phyloP scores from a whole-genome alignment of 1,284 basidiomycete genomes.

The Microbotryum saponariae region DNA sequence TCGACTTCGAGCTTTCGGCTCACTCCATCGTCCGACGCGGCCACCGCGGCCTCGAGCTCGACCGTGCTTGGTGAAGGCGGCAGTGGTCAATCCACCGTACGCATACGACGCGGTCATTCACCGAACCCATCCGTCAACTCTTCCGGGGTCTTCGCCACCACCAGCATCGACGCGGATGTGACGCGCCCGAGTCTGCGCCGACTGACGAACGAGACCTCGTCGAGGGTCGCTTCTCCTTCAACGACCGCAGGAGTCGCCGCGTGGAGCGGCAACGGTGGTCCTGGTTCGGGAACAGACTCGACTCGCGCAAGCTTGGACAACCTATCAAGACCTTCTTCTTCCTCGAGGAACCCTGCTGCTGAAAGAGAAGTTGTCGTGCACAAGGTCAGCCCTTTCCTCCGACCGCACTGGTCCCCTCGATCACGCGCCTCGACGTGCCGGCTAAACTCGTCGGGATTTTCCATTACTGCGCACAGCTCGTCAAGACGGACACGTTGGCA shows the following conservation, averaged over 20 bases:
- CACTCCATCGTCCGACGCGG: neutral
- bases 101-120: too few species aligned
- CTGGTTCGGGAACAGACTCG: neutral
- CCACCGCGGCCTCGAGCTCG: too few species aligned
- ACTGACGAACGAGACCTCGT: conserved; percentile 4
- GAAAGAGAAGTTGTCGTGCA: conserved; percentile 46
- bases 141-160: neutral
- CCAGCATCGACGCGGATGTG: conserved; percentile 11
- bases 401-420: neutral
- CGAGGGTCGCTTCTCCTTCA: neutral
- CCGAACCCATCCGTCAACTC: neutral
- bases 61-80: too few species aligned
- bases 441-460: neutral
- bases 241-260: neutral
- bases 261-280: neutral
- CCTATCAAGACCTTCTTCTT: neutral
- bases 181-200: conserved; percentile 18
- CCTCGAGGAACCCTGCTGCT: conserved; percentile 2
- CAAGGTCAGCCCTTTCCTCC: conserved; percentile 35
- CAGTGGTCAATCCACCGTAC: too few species aligned
- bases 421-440: neutral
- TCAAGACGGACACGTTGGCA: conserved; percentile 65
- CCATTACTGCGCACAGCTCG: conserved; percentile 47
- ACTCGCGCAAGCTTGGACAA: conserved; percentile 1
- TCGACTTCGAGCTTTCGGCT: neutral